Base-by-base conservation (phyloP, 2,329 filamentous ascomycete genomes). In the Colletotrichum eleusines region DNA sequence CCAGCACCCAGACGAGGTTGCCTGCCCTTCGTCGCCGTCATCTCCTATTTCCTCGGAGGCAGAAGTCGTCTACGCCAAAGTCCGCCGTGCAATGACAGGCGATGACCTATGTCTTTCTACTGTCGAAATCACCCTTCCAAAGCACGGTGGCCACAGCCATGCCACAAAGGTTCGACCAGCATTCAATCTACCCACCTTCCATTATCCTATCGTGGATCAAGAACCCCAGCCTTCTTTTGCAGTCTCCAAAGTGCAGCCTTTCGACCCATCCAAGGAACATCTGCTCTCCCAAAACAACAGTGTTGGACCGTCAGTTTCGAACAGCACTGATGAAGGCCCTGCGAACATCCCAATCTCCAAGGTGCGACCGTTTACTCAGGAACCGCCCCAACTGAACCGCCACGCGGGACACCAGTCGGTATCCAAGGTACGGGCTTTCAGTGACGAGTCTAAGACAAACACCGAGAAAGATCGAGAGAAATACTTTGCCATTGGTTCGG, bases 101-200 rank as follows among this genome's bases (percentile, higher is more conserved):
- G 73, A 71, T 28, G 72, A 71, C 31, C n/a, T 66, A 7, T 67
- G 69, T n/a, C 61, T 67, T 7, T 70, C 62, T 2, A 64, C 61
- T 4, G 71, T 74, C 20, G 54, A 63, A 53, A 66, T 74, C 16
- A 46, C 72, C 3, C 48, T 72, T 40, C 71, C 75, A 46, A 64
- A 57, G 40, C 67, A 72, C 26, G 61, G 64, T n/a, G 76, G 74
- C 7, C 75, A 77, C 33, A 74, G 66, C 50, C 73, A 69, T 35
- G 65, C 71, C 12, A 74, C 74, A 20, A 79, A 80, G 42, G 72
- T 76, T 38, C 75, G 74, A 5, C 77, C 78, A 18, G 74, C 74
- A 3, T 76, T 74, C 46, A 71, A 74, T 7, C 50, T 73, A 20
- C 55, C 74, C 40, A 63, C 69, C 1, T 59, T 70, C 7, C 62